Base-by-base conservation (phyloP, 768 basidiomycete genomes). In the Pisolithus orientalis region DNA sequence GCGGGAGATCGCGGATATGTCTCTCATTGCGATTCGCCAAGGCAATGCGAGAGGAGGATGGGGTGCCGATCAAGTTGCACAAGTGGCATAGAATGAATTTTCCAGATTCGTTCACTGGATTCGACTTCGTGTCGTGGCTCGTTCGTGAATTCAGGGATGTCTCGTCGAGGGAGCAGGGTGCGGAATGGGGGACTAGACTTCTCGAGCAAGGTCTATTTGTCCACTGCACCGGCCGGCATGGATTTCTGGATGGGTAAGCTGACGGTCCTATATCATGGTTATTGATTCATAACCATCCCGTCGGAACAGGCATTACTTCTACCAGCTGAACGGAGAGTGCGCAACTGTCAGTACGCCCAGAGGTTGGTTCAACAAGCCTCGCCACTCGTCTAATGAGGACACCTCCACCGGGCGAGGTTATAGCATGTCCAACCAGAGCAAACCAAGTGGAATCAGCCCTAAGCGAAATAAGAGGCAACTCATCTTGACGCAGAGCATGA, bases 141-240 rank as follows among this genome's bases (percentile, higher is more conserved):
- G 81, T 90, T n/a, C 80, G 89, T 31, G 89, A 94, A 66, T 97
- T 94, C 62, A 80, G 84, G 29, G 94, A 97, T 63, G 82, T 96
- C 6, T 84, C 87, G 1, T 88, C 86, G 14, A 75, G 90, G 48
- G 82, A 85, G 27, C 87, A 93, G 58, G 95, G 80, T 0, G 71
- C 79, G 16, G 88, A 93, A 55, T 87, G 83, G 80, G 95, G 90
- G 5, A 70, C 76, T 29, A 85, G 78, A 58, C 66, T 97, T 21
- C 78, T 83, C 59, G 85, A 91, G 39, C 83, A 88, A 59, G 93
- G 92, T 1, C 67, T 97, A 31, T 85, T 98, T 61, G 86, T 89
- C 57, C 94, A 96, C 68, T 85, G 87, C 62, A 73, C 83, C 50
- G 81, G 82, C 4, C 72, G 79, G 6, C 93, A 94, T 65, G 83